Evolutionary conservation across 78 protist species (phyloP).

Genomic region (Capsaspora owczarzaki): DNA sequence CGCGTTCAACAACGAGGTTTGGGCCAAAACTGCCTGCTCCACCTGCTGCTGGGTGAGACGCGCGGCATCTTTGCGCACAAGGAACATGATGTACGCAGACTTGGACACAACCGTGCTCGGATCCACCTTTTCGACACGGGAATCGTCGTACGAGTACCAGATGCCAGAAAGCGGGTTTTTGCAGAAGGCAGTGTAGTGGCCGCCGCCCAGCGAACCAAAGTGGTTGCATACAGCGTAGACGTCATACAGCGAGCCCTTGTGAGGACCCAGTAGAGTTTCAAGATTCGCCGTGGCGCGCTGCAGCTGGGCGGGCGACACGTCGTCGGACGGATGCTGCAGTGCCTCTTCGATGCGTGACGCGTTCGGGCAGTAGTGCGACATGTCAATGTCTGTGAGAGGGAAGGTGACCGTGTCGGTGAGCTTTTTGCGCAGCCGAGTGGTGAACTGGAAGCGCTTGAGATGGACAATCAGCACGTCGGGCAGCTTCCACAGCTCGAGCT

Average conservation of each 20-base stretch:
- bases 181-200: slow-evolving; percentile 86
- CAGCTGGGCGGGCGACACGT: too few relatives aligned
- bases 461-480: slow-evolving; percentile 78
- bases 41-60: too few relatives aligned
- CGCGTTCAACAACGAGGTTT: too few relatives aligned
- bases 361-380: background rate
- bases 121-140: background rate
- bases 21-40: too few relatives aligned
- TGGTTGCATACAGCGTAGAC: slow-evolving; percentile 82
- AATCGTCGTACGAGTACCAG: background rate
- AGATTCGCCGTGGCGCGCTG: too few relatives aligned
- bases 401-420: slow-evolving; percentile 21
- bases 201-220: slow-evolving; percentile 77
- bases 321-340: too few relatives aligned
- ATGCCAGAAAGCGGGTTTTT: background rate
- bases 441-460: slow-evolving; percentile 81
- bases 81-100: background rate
- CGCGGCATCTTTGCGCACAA: background rate
- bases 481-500: slow-evolving; percentile 70
- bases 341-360: background rate
- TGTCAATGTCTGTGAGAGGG: background rate
- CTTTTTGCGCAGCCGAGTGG: slow-evolving; percentile 41
- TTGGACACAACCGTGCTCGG: background rate
- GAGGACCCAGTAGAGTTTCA: background rate
- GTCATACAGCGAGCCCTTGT: slow-evolving; percentile 54